A percentile compares a stretch with the other conserved stretches of the same genome.
These are phyloP conservation scores for Phanerochaete sordida DNA, from an alignment of 768 basidiomycete genomes.

Conservation along the genomic window DNA sequence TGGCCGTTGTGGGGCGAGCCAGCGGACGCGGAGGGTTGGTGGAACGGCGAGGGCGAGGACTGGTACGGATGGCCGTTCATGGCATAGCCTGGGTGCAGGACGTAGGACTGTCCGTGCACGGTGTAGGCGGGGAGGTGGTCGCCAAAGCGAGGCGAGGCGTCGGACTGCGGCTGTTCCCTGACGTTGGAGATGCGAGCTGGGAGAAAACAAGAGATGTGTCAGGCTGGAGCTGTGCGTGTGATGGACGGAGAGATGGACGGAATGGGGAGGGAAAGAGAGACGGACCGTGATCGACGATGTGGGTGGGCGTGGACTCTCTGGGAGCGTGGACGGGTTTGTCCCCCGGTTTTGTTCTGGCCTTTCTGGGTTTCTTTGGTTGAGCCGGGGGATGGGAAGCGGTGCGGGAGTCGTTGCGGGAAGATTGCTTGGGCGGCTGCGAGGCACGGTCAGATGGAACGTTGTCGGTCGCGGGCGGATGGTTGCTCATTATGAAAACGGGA, in stretches of 20 bases:
- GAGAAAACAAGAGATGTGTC: constrained; percentile 2
- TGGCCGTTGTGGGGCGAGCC: constrained; percentile 36
- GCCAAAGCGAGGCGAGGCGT: constrained; percentile 34
- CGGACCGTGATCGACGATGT: constrained; percentile 15
- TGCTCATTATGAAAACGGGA: constrained; percentile 10
- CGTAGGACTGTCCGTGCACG: constrained; percentile 36
- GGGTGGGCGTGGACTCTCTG: constrained; percentile 6
- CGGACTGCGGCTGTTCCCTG: constrained; percentile 25
- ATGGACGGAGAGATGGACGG: background rate
- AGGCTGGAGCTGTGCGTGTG: background rate
- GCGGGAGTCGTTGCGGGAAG: constrained; percentile 7
- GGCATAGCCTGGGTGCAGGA: constrained; percentile 73
- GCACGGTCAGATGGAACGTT: constrained; percentile 5
- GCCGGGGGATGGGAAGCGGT: background rate
- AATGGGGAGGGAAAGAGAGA: background rate
- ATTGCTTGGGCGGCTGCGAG: constrained; percentile 13
- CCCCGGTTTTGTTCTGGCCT: constrained; percentile 4
- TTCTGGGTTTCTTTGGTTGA: constrained; percentile 11
- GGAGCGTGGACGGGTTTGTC: background rate
- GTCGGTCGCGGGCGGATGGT: constrained; percentile 15
- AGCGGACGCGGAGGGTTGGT: constrained; percentile 31
- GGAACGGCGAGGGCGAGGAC: constrained; percentile 33
- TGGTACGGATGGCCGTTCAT: constrained; percentile 52
- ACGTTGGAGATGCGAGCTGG: constrained; percentile 29
- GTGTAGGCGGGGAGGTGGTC: constrained; percentile 52